These are phyloP conservation scores for Zasmidium citrigriseum DNA, from an alignment of 2,329 filamentous ascomycete genomes.

Conservation along the genomic window DNA sequence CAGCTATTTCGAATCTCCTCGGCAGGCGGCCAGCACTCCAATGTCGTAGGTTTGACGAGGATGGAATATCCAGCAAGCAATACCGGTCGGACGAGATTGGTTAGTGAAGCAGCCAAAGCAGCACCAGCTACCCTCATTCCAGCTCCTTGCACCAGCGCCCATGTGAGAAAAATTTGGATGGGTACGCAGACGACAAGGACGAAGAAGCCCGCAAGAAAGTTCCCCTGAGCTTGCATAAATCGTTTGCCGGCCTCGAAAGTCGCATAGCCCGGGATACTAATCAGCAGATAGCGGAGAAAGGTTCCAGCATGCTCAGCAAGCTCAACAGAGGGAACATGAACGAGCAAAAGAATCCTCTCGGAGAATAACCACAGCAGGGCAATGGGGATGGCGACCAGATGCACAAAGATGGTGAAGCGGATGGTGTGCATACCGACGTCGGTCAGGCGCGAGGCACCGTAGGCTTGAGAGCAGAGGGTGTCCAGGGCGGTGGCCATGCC, in stretches of 20 bases:
- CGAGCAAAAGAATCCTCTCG: constrained; percentile 44
- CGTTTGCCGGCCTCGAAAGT: constrained; percentile 57
- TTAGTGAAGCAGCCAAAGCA: constrained; percentile 49
- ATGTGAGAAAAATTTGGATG: constrained; percentile 19
- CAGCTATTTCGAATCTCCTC: constrained; percentile 13
- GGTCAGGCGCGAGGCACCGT: constrained; percentile 50
- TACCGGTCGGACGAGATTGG: constrained; percentile 46
- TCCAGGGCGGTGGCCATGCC: constrained; percentile 55
- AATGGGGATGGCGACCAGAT: constrained; percentile 50
- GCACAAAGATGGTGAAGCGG: constrained; percentile 54
- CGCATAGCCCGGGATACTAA: constrained; percentile 56
- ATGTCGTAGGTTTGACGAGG: constrained; percentile 40
- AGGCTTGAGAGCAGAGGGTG: constrained; percentile 55
- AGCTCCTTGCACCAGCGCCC: constrained; percentile 28
- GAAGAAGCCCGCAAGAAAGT: constrained; percentile 49
- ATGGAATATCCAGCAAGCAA: constrained; percentile 51
- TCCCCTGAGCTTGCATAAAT: constrained; percentile 57
- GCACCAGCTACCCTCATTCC: constrained; percentile 54
- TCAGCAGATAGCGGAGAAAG: constrained; percentile 51
- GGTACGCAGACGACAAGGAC: constrained; percentile 17
- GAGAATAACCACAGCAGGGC: constrained; percentile 53
- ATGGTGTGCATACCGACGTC: constrained; percentile 56
- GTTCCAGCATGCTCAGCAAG: constrained; percentile 52
- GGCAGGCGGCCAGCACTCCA: constrained; percentile 48
- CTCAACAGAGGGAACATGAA: constrained; percentile 49